These are phyloP conservation scores for Pharnaceum exiguum DNA, from an alignment of 148 eudicot genomes.

Conservation along the genomic window DNA sequence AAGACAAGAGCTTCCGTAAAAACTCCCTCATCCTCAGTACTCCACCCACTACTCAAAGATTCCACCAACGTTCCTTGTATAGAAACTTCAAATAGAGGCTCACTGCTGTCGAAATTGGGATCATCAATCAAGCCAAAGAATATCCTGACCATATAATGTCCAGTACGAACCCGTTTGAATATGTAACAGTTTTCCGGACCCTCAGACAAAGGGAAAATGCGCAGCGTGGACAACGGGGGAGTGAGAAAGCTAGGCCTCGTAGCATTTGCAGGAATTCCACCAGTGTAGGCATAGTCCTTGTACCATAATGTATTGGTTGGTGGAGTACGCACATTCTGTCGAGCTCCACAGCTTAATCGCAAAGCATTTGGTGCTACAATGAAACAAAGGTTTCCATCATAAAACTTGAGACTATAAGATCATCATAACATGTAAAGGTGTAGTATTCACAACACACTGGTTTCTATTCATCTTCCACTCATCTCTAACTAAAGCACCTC, in stretches of 20 bases:
- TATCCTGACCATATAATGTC: conserved; percentile 75
- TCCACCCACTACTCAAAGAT: conserved; percentile 84
- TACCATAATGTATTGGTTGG: conserved; percentile 84
- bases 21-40: conserved; percentile 68
- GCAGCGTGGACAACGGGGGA: conserved; percentile 66
- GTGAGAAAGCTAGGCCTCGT: conserved; percentile 80
- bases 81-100: conserved; percentile 89
- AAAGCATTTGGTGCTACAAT: conserved; percentile 73
- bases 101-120: conserved; percentile 78
- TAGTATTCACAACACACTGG: background rate
- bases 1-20: conserved; percentile 78
- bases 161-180: conserved; percentile 58
- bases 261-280: conserved; percentile 76
- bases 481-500: background rate
- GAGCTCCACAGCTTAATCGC: conserved; percentile 94
- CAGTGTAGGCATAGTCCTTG: conserved; percentile 86
- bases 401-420: background rate
- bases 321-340: conserved; percentile 42
- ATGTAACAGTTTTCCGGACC: conserved; percentile 95
- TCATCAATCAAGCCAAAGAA: conserved; percentile 70
- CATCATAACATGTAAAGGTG: background rate
- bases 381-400: background rate
- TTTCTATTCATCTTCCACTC: background rate
- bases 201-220: conserved; percentile 80
- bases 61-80: conserved; percentile 73